Conservation (phyloP, 352 stramenopile species). For the Phytophthora hibernalis region DNA sequence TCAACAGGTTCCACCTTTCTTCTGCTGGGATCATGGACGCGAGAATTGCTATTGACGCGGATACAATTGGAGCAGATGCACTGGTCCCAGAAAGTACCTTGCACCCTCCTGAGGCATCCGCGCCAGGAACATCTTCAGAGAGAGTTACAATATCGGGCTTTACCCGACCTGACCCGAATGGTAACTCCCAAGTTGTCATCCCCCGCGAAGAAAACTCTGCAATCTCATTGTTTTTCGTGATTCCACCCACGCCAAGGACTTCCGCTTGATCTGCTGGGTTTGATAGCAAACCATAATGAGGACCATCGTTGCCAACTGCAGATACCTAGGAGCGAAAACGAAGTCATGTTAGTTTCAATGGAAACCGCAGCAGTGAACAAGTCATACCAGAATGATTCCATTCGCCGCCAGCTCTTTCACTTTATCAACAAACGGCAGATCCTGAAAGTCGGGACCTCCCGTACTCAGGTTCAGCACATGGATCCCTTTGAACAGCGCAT, state of each 20-base stretch:
- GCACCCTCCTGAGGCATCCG: conserved; percentile 58
- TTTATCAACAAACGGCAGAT: conserved; percentile 91
- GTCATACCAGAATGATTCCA: conserved; percentile 74
- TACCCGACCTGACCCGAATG: conserved; percentile 80
- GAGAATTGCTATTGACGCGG: conserved; percentile 77
- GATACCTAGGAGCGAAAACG: conserved; percentile 51
- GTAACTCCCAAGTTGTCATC: conserved; percentile 89
- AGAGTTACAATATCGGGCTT: conserved; percentile 88
- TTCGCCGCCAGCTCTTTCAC: conserved; percentile 82
- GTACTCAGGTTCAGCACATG: conserved; percentile 90
- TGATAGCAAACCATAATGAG: conserved; percentile 84
- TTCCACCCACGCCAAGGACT: conserved; percentile 84
- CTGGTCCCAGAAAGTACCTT: conserved; percentile 83
- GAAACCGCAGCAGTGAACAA: too few species aligned
- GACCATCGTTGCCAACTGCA: conserved; percentile 86
- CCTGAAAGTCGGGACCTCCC: conserved; percentile 85
- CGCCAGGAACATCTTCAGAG: conserved; percentile 69
- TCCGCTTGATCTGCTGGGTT: conserved; percentile 88
- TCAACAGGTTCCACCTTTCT: conserved; percentile 63
- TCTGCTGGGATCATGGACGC: conserved; percentile 71
- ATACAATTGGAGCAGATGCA: conserved; percentile 85
- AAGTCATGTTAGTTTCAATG: conserved; percentile 2
- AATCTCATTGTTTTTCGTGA: conserved; percentile 62
- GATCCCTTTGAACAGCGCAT: conserved; percentile 77
- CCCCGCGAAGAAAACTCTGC: conserved; percentile 84